phyloP scores from a whole-genome alignment of 2,329 filamentous ascomycete genomes.

The Alternaria sp. region DNA sequence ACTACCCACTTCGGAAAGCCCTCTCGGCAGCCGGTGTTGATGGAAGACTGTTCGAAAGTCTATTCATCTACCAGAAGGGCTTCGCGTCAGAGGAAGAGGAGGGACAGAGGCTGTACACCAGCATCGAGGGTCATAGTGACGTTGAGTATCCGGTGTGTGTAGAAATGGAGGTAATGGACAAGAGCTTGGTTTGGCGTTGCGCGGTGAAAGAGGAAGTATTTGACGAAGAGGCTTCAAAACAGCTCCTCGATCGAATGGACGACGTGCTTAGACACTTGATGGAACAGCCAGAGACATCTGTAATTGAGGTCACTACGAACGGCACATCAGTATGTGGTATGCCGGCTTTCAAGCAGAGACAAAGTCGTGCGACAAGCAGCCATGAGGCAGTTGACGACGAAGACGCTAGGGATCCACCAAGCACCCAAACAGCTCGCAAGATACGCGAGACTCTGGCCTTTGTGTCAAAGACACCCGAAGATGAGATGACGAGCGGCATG shows the following conservation, averaged over 20 bases:
- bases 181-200: constrained; percentile 70
- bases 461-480: constrained; percentile 66
- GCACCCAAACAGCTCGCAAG: constrained; percentile 43
- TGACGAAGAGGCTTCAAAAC: constrained; percentile 52
- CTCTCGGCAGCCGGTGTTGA: constrained; percentile 58
- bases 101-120: constrained; percentile 60
- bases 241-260: constrained; percentile 67
- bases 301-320: constrained; percentile 61
- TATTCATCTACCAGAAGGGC: constrained; percentile 70
- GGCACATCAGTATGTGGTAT: constrained; percentile 71
- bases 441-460: constrained; percentile 57
- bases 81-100: constrained; percentile 41
- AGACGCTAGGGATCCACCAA: constrained; percentile 6
- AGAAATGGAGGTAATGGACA: constrained; percentile 72
- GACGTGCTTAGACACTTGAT: constrained; percentile 64
- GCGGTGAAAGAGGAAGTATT: constrained; percentile 69
- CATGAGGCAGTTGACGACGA: background rate
- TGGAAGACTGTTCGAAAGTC: constrained; percentile 65
- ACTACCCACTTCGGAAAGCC: constrained; percentile 76
- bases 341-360: constrained; percentile 48
- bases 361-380: background rate
- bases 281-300: constrained; percentile 53
- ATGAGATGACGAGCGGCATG: constrained; percentile 65
- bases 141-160: constrained; percentile 84
- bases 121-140: constrained; percentile 67